Percentiles rank a stretch among this genome's conserved stretches.
Evolutionary conservation across 495 filamentous ascomycete genomes (phyloP).

Genomic region (Hypoxylon crocopeplum): DNA sequence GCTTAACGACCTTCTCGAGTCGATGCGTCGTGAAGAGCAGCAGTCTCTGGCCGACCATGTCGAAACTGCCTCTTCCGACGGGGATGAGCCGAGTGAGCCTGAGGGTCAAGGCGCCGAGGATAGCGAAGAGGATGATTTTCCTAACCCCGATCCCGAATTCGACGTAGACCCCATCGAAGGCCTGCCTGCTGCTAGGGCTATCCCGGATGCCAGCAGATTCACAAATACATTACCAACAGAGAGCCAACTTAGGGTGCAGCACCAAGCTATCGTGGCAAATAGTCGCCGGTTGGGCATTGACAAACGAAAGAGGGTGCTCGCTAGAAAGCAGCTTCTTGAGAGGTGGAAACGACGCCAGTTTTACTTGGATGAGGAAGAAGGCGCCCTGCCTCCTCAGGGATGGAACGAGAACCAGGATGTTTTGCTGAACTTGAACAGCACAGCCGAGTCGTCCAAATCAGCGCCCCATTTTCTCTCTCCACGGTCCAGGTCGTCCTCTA

Average conservation of each 20-base stretch:
- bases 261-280: slow-evolving; percentile 29
- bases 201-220: slow-evolving; percentile 39
- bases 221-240: slow-evolving; percentile 38
- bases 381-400: slow-evolving; percentile 66
- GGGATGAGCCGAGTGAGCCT: slow-evolving; percentile 32
- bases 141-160: too few species aligned
- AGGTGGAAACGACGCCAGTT: slow-evolving; percentile 77
- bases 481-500: slow-evolving; percentile 83
- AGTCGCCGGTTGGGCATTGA: slow-evolving; percentile 26
- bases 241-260: slow-evolving; percentile 35
- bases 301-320: slow-evolving; percentile 38
- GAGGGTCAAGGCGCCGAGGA: slow-evolving; percentile 30
- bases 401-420: slow-evolving; percentile 70
- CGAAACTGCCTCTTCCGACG: slow-evolving; percentile 34
- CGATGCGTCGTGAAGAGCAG: slow-evolving; percentile 34
- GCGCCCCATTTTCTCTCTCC: slow-evolving; percentile 58
- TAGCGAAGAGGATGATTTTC: too few species aligned
- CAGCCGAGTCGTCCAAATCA: slow-evolving; percentile 50
- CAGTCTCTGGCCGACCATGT: slow-evolving; percentile 27
- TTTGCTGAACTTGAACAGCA: slow-evolving; percentile 48
- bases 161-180: too few species aligned
- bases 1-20: slow-evolving; percentile 39
- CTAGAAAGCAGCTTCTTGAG: slow-evolving; percentile 66
- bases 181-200: slow-evolving; percentile 9
- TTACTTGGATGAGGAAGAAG: slow-evolving; percentile 83